These are phyloP conservation scores for Avena eriantha DNA, from an alignment of 176 grass and related monocot genomes.

Conservation along the genomic window DNA sequence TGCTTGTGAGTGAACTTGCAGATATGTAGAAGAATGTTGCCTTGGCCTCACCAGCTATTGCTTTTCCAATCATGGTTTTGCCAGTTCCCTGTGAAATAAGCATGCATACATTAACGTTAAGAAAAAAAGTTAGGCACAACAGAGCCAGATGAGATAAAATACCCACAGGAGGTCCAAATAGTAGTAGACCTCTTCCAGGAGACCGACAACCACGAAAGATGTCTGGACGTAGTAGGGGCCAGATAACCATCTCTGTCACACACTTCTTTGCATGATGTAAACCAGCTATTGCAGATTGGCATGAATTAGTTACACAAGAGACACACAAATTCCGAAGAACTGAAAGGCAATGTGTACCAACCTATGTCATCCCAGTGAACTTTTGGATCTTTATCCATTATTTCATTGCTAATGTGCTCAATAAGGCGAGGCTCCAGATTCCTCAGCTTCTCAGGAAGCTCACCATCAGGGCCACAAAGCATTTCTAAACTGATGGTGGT, in stretches of 20 bases:
- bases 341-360: slow-evolving; percentile 45
- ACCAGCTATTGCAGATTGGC: slow-evolving; percentile 66
- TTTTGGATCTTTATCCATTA: slow-evolving; percentile 99
- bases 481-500: slow-evolving; percentile 73
- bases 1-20: slow-evolving; percentile 96
- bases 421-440: slow-evolving; percentile 96
- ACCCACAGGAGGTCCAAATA: slow-evolving; percentile 98
- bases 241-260: slow-evolving; percentile 99
- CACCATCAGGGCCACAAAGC: slow-evolving; percentile 89
- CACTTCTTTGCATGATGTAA: slow-evolving; percentile 98
- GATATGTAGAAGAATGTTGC: slow-evolving; percentile 99
- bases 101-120: slow-evolving; percentile 7
- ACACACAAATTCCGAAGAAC: slow-evolving; percentile 31
- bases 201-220: slow-evolving; percentile 94
- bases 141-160: slow-evolving; percentile 35
- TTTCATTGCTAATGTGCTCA: slow-evolving; percentile 98
- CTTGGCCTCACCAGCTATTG: slow-evolving; percentile 98
- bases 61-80: slow-evolving; percentile 99
- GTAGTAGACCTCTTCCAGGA: slow-evolving; percentile 90
- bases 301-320: slow-evolving; percentile 49
- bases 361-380: slow-evolving; percentile 96
- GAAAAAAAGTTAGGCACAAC: neutral
- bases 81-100: slow-evolving; percentile 78
- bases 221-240: slow-evolving; percentile 89
- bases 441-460: slow-evolving; percentile 91